A percentile compares a stretch with the other conserved stretches of the same genome.
phyloP scores from a whole-genome alignment of 2,329 filamentous ascomycete species.

The Aspergillus cejpii region DNA sequence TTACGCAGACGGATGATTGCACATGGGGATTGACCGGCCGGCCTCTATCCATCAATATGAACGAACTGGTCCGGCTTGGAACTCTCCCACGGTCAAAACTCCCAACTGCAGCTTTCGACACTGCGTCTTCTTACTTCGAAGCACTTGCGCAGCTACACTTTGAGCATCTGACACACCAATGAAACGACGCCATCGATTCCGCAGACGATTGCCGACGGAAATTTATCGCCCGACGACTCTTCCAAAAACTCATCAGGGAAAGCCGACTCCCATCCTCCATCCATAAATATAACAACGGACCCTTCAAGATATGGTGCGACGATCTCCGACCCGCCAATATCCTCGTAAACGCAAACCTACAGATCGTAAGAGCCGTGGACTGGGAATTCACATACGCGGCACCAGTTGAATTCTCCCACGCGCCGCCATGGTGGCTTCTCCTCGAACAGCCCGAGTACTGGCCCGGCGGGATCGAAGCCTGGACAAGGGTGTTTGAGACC shows the following conservation, averaged over 20 bases:
- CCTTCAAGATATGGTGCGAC: conserved; percentile 22
- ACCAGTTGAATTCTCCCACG: conserved; percentile 17
- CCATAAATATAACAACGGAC: conserved; percentile 15
- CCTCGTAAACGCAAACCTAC: conserved; percentile 6
- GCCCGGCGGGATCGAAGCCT: conserved; percentile 15
- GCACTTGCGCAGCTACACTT: conserved; percentile 41
- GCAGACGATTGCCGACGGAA: conserved; percentile 18
- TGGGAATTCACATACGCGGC: conserved; percentile 24
- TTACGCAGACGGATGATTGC: conserved; percentile 23
- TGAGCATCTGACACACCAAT: conserved; percentile 35
- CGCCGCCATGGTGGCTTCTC: conserved; percentile 22
- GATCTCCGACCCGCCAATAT: conserved; percentile 17
- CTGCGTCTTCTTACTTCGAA: conserved; percentile 36
- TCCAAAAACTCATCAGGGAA: conserved; percentile 18
- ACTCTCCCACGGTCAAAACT: conserved; percentile 16
- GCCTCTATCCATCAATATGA: conserved; percentile 43
- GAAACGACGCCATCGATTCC: conserved; percentile 34
- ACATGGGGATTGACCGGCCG: conserved; percentile 24
- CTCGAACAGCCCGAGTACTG: conserved; percentile 20
- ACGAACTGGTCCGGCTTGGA: conserved; percentile 28
- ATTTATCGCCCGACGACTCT: conserved; percentile 18
- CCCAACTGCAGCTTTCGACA: conserved; percentile 20
- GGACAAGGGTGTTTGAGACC: conserved; percentile 11
- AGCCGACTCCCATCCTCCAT: conserved; percentile 9
- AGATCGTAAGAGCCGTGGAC: conserved; percentile 16